Conservation (phyloP, 2,329 filamentous ascomycete species). For the Arachnopeziza araneosa region DNA sequence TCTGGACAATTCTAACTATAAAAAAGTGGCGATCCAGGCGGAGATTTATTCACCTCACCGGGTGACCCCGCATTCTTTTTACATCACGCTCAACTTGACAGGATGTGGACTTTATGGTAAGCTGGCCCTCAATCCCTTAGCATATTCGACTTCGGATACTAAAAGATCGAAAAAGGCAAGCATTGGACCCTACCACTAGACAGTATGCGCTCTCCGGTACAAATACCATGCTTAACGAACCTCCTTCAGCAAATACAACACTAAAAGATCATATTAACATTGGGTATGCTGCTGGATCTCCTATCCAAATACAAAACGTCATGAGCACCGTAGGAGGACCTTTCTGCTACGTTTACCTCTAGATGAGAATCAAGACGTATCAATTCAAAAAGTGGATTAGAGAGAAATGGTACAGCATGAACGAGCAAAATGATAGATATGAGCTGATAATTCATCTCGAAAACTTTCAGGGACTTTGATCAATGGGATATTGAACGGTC, state of each 20-base stretch:
- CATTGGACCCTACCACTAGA: constrained; percentile 29
- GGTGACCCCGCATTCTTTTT: constrained; percentile 41
- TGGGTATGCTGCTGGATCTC: background rate
- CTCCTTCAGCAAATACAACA: constrained; percentile 36
- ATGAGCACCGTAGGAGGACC: constrained; percentile 8
- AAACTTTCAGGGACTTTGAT: background rate
- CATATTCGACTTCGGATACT: background rate
- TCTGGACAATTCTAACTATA: constrained; percentile 1
- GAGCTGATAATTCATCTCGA: background rate
- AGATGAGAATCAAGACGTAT: background rate
- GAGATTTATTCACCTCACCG: constrained; percentile 38
- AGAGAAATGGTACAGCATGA: background rate
- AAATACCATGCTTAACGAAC: constrained; percentile 37
- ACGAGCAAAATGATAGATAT: background rate
- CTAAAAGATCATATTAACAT: constrained; percentile 20
- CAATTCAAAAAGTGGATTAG: background rate
- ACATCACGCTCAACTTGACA: constrained; percentile 41
- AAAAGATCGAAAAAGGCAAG: constrained; percentile 4
- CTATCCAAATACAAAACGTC: constrained; percentile 3
- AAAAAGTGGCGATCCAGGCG: constrained; percentile 36
- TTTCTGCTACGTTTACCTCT: constrained; percentile 14
- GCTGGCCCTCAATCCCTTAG: background rate
- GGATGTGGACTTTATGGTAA: constrained; percentile 43
- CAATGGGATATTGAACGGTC: too few relatives aligned
- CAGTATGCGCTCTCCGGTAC: constrained; percentile 31